phyloP scores from a whole-genome alignment of 2,329 filamentous ascomycete genomes.

The Sclerotinia glacialis region DNA sequence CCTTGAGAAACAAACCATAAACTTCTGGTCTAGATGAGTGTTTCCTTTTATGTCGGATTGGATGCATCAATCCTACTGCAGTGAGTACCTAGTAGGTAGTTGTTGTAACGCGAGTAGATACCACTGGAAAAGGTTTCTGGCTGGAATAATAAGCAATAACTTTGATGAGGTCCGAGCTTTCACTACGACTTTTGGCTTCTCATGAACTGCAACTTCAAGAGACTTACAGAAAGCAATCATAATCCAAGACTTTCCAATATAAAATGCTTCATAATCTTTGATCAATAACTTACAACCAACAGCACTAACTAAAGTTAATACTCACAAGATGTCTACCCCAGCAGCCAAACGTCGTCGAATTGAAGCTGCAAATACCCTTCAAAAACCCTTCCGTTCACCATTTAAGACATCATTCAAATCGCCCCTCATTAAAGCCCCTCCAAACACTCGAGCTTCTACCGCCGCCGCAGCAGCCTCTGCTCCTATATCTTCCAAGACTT shows the following conservation, averaged over 20 bases:
- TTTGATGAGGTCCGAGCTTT: not conserved
- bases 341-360: slow-evolving; percentile 62
- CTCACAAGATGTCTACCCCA: slow-evolving; percentile 46
- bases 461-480: slow-evolving; percentile 14
- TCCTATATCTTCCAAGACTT: slow-evolving; percentile 14
- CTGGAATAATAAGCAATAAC: not conserved
- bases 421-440: slow-evolving; percentile 25
- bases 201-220: not conserved
- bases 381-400: slow-evolving; percentile 71
- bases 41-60: too few relatives aligned
- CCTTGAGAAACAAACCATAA: not conserved
- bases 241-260: not conserved
- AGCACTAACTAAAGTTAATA: slow-evolving; percentile 33
- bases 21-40: not conserved
- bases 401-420: slow-evolving; percentile 48
- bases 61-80: not conserved
- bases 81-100: not conserved
- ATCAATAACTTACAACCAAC: slow-evolving; percentile 30
- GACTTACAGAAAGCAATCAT: not conserved
- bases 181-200: not conserved
- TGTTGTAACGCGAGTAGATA: not conserved
- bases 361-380: slow-evolving; percentile 56
- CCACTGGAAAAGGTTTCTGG: not conserved
- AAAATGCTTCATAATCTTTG: slow-evolving; percentile 30
- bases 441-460: slow-evolving; percentile 25